phyloP scores from a whole-genome alignment of 148 eudicot species.

The Agrostemma githago region DNA sequence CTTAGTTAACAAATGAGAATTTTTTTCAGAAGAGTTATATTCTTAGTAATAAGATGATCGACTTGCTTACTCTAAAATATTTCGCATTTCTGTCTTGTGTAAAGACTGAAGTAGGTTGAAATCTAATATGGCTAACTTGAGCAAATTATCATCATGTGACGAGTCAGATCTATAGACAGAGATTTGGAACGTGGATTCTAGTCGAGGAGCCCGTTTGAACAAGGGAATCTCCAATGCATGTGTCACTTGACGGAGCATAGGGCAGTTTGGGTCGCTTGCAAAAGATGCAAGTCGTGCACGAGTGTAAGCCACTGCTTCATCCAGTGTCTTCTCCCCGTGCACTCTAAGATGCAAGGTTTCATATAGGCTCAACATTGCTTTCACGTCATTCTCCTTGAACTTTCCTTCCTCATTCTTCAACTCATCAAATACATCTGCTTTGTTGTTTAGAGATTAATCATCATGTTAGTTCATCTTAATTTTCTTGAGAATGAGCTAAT shows the following conservation, averaged over 20 bases:
- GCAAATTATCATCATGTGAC: slow-evolving; percentile 16
- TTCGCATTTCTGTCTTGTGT: slow-evolving; percentile 32
- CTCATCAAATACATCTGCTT: slow-evolving; percentile 19
- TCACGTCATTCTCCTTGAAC: slow-evolving; percentile 20
- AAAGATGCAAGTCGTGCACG: slow-evolving; percentile 6
- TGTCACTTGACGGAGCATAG: slow-evolving; percentile 10
- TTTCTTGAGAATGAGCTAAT: too few relatives aligned
- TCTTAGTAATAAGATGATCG: not conserved
- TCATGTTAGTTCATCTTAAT: too few relatives aligned
- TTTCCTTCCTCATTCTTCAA: slow-evolving; percentile 15
- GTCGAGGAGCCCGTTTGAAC: slow-evolving; percentile 28
- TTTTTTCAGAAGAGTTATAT: too few relatives aligned
- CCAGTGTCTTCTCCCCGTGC: slow-evolving; percentile 22
- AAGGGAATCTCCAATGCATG: slow-evolving; percentile 32
- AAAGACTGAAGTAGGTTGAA: slow-evolving; percentile 35
- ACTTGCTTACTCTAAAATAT: slow-evolving; percentile 23
- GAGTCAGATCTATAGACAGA: slow-evolving; percentile 28
- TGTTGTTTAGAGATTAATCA: not conserved
- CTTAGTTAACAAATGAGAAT: too few relatives aligned
- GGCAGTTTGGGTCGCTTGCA: not conserved
- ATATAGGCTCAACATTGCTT: slow-evolving; percentile 20
- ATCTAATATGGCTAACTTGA: slow-evolving; percentile 37
- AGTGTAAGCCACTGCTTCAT: slow-evolving; percentile 21
- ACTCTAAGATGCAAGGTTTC: slow-evolving; percentile 20
- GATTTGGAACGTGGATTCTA: slow-evolving; percentile 33